Base-by-base conservation (phyloP, 331 rosid species). In the Quercus tomentella region DNA sequence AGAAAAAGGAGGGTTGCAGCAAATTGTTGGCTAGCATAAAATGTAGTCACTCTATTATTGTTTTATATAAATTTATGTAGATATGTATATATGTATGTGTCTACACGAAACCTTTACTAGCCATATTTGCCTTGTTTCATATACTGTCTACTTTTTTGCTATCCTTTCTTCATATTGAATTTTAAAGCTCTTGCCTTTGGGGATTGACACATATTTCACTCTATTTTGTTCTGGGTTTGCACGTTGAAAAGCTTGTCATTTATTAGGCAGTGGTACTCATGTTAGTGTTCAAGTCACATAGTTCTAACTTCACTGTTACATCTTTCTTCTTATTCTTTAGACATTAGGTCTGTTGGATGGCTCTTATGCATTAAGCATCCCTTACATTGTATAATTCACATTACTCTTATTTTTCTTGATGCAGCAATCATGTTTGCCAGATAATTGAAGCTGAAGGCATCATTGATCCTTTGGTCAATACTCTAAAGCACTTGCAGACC, bases 391-490 rank as follows among this genome's bases (percentile, higher is more conserved):
- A 25, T 49, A 51, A 35, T 26, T 33, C 65, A 51, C 4, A 1
- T 21, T 69, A 37, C 56, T 85, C 18, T 28, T 57, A 61, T 30
- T 80, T 83, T 77, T 78, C 45, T 75, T 78, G 73, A 77, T 84
- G 90, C 89, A 94, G 98, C 91, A 81, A 88, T 68, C 79, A 21
- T 75, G 88, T 94, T 77, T 89, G 95, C 85, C 91, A 79, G 73
- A 76, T 84, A 55, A 85, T 92, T 82, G 97, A 92, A 89, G 87
- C 86, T 33, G 89, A 86, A 82, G 97, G 92, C 76, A 95, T 45
- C 23, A 73, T 91, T 78, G 82, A 82, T 86, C 89, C 91, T 82
- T 83, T 94, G 79, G 49, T 87, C 77, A 77, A 77, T 75, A 86
- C 78, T 80, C 82, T 94, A 57, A 92, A 87, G 84, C 45, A 72